These are phyloP conservation scores for Termitomyces sp. DNA, from an alignment of 768 basidiomycete genomes.

Conservation along the genomic window DNA sequence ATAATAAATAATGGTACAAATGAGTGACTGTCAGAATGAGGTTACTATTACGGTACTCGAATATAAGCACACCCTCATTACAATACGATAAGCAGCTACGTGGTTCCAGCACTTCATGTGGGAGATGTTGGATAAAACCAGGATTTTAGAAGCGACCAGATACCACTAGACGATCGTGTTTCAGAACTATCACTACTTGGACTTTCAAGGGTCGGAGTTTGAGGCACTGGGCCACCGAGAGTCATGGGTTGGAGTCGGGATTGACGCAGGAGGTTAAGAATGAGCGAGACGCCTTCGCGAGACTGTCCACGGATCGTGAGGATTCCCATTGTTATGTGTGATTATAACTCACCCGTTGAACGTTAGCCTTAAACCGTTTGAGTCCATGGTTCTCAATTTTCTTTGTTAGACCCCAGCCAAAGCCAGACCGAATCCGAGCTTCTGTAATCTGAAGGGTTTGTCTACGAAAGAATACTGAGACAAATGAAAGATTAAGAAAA, in stretches of 20 bases:
- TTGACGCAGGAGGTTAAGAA: constrained; percentile 74
- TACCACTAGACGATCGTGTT: constrained; percentile 6
- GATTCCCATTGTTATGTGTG: background rate
- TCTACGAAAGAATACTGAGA: constrained; percentile 27
- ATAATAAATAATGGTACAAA: constrained; percentile 6
- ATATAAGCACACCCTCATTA: background rate
- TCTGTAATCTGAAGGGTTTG: constrained; percentile 84
- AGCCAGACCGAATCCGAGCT: constrained; percentile 79
- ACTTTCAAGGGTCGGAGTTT: constrained; percentile 11
- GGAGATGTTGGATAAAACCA: constrained; percentile 32
- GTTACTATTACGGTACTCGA: constrained; percentile 2
- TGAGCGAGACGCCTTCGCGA: constrained; percentile 81
- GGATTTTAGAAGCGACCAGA: constrained; percentile 37
- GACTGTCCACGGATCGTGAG: constrained; percentile 40
- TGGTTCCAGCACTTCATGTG: constrained; percentile 10
- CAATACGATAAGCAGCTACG: constrained; percentile 6
- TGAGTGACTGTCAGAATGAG: background rate
- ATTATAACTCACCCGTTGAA: constrained; percentile 60
- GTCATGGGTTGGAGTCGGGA: constrained; percentile 62
- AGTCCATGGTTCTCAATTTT: constrained; percentile 84
- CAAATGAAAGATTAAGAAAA: background rate
- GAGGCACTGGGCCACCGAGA: constrained; percentile 28
- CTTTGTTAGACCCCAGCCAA: constrained; percentile 88
- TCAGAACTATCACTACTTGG: constrained; percentile 5
- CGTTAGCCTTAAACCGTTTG: constrained; percentile 78